These are phyloP conservation scores for Phellinidium pouzarii DNA, from an alignment of 1,284 basidiomycete genomes.

Conservation along the genomic window DNA sequence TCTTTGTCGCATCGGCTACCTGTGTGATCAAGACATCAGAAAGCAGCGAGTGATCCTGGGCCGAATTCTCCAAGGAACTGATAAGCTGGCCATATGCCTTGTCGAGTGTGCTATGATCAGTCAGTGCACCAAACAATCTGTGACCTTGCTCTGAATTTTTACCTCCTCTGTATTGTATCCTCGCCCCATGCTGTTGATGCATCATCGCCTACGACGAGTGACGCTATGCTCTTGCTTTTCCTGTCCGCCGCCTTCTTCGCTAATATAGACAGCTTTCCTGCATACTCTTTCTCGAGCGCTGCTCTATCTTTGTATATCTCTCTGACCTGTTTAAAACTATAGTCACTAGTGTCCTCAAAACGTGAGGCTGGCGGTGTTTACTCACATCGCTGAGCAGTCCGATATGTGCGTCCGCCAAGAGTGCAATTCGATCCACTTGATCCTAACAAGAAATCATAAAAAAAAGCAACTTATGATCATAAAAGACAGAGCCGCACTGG, in stretches of 20 bases:
- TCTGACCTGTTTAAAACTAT: conserved; percentile 42
- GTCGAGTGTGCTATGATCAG: conserved; percentile 51
- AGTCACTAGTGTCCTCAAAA: background rate
- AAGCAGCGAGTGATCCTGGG: conserved; percentile 62
- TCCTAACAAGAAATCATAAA: conserved; percentile 26
- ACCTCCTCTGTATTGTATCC: conserved; percentile 51
- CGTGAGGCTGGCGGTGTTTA: conserved; percentile 12
- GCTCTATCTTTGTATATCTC: conserved; percentile 63
- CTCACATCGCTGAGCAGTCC: conserved; percentile 58
- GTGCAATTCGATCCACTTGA: conserved; percentile 33
- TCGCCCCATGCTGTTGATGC: conserved; percentile 60
- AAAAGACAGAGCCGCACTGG: no score
- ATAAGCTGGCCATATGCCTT: conserved; percentile 62
- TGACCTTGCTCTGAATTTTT: conserved; percentile 7
- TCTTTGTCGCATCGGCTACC: conserved; percentile 58
- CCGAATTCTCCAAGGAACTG: conserved; percentile 47
- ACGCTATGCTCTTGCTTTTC: conserved; percentile 50
- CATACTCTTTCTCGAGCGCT: conserved; percentile 70
- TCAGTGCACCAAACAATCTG: background rate
- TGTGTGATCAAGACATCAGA: conserved; percentile 55
- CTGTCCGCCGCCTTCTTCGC: conserved; percentile 64
- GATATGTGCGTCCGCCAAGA: conserved; percentile 54
- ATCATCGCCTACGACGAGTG: conserved; percentile 56
- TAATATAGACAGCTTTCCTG: conserved; percentile 56
- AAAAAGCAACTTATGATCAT: background rate